A percentile compares a stretch with the other conserved stretches of the same genome.
Evolutionary conservation across 352 stramenopile species (phyloP).

Genomic region (Globisporangium cylindrosporum): DNA sequence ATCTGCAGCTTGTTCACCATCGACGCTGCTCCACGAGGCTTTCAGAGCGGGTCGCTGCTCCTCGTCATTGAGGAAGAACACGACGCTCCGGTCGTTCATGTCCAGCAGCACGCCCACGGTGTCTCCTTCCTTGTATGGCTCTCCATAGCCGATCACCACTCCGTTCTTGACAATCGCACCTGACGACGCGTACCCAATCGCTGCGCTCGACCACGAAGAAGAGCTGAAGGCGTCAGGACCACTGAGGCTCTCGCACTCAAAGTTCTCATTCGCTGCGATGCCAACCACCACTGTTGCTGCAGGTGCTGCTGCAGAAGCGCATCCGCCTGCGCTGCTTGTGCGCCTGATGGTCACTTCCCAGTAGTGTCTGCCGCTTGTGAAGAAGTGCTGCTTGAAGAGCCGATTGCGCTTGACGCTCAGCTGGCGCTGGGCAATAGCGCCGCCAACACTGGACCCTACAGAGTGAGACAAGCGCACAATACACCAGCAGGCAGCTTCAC

Average conservation of each 20-base stretch:
- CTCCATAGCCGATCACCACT: neutral
- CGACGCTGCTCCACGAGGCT: neutral
- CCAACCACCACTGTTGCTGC: neutral
- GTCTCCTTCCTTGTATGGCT: constrained; percentile 1
- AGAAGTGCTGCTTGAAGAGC: constrained; percentile 11
- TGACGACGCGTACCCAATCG: neutral
- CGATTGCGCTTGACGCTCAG: constrained; percentile 1
- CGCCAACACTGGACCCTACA: neutral
- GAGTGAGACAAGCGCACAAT: neutral
- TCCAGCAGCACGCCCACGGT: constrained; percentile 5
- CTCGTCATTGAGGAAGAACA: constrained; percentile 2
- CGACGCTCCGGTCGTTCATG: neutral
- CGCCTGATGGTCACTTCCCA: neutral
- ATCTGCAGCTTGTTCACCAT: neutral
- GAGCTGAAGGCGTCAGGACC: neutral
- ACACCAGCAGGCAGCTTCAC: neutral
- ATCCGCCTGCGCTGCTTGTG: neutral
- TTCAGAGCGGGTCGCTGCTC: neutral
- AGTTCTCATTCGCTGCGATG: neutral
- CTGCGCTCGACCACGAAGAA: neutral
- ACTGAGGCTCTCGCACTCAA: neutral
- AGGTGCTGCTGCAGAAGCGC: neutral
- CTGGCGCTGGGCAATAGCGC: neutral
- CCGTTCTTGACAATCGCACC: neutral
- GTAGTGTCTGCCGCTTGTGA: constrained; percentile 5